Evolutionary conservation across 352 stramenopile species (phyloP), one percentile per base, ranked within the genome.

Genomic region (Phytophthora multivora): DNA sequence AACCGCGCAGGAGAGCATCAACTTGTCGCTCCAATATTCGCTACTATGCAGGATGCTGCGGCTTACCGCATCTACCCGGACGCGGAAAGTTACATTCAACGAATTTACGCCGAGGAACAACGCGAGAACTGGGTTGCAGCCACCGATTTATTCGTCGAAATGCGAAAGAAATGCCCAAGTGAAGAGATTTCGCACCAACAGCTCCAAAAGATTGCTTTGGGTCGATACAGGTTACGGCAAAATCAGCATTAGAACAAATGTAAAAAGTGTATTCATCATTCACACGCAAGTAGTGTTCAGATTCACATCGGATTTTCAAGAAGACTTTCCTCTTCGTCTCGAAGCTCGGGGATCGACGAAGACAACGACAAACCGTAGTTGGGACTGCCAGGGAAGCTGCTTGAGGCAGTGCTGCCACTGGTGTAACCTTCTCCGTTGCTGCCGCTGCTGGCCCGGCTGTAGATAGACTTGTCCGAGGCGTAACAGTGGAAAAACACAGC

Each of bases 401-500:
- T 77, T 54, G 69, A 69, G 13, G 53, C 75, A n/a, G 50, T 72
- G 48, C 59, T 80, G 18, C 49, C 40, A 26, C 42, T 70, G 45
- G 43, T 66, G 54, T 73, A 69, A 28, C 56, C 63, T 54, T 72
- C 59, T 18, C 38, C 52, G 19, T 53, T 54, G 31, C 51, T 59
- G 42, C 28, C 26, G 28, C 38, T 48, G 10, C 30, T 45, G 8
- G 48, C 41, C 15, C 35, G 33, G 0, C 59, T 30, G 61, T 90
- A 94, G 40, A 95, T 93, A 1, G 80, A 90, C 51, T 82, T 76
- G 68, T 96, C 87, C 1, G 83, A 93, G 12, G 87, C 82, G 41
- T 79, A 82, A 41, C 69, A 86, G 48, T 94, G 85, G 70, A 94
- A 96, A 48, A 96, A 71, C 25, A 72, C 54, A 1, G 75, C 87